Evolutionary conservation across 1,284 basidiomycete species (phyloP), one percentile per base, ranked within the genome.

Genomic region (Fomitopsis pinicola): DNA sequence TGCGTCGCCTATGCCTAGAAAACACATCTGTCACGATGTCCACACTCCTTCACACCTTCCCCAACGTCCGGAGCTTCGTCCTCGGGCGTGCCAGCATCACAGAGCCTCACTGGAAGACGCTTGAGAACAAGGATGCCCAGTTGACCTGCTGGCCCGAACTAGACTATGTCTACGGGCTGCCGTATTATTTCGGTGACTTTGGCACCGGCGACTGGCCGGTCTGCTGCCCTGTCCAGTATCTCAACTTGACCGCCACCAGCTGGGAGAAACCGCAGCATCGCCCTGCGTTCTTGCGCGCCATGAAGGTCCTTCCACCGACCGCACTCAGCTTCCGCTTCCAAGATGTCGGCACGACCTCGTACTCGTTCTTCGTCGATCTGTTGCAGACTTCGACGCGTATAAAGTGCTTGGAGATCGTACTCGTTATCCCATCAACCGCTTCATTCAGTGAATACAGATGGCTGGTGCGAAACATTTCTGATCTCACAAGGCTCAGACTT

Each of bases 191-290:
- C 19, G 52, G 52, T 12, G 35, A 54, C 35, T 54, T 54, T 10
- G 52, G 52, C 9, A 54, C 52, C 35, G 52, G 52, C n/a, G 52
- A 54, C n/a, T 54, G 52, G 52, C 52, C 52, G 14, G 52, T 54
- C 10, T 40, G 33, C 35, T 54, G 52, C 17, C 52, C 52, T 4
- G 52, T 54, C 5, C 52, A 54, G 19, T 38, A 19, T 7, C 35
- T 54, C 9, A 54, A 54, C 35, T 40, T 54, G 35, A 54, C 35
- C 7, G 52, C 52, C 10, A 33, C 36, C n/a, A 54, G 52, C 52
- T 54, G 52, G 52, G 52, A 54, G n/a, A 54, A 54, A 19, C 52
- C 52, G 19, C 52, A 54, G 35, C 52, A 54, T 26, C 52, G 52
- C 52, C 52, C 14, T 15, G 35, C 52, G 7, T 38, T 54, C n/a